Percentiles rank a stretch among this genome's conserved stretches.
Evolutionary conservation across 129 eudicot genomes (phyloP).

Genomic region (Flaveria robusta): DNA sequence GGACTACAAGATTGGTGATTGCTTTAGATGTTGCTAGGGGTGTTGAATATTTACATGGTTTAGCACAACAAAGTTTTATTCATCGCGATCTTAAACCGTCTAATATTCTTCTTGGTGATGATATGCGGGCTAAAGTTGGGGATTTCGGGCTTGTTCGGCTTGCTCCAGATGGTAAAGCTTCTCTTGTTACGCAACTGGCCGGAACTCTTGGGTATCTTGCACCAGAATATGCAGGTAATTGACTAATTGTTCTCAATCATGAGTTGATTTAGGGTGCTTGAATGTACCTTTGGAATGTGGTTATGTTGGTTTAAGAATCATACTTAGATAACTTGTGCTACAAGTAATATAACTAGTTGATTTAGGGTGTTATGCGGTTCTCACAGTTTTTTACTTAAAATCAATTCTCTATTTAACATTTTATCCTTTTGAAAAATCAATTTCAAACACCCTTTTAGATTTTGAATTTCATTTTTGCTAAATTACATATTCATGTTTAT

Average conservation of each 20-base stretch:
- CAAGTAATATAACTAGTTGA: not conserved
- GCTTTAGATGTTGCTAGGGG: constrained; percentile 45
- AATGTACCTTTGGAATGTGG: not conserved
- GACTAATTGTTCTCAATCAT: constrained; percentile 33
- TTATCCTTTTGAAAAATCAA: not conserved
- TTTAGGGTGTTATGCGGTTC: not conserved
- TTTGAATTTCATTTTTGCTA: not conserved
- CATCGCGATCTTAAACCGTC: constrained; percentile 48
- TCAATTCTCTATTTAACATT: not conserved
- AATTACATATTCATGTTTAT: not conserved
- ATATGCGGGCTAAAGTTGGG: constrained; percentile 45
- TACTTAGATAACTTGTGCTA: not conserved
- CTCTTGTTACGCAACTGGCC: constrained; percentile 35
- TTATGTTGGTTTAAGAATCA: not conserved
- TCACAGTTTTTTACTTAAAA: not conserved
- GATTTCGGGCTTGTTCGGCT: constrained; percentile 44
- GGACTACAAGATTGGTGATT: constrained; percentile 40
- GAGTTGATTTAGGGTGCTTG: not conserved
- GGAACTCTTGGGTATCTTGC: constrained; percentile 53
- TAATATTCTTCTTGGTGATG: constrained; percentile 46
- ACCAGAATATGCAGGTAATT: constrained; percentile 48
- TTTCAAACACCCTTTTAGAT: not conserved
- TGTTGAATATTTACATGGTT: constrained; percentile 43
- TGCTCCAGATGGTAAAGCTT: constrained; percentile 37
- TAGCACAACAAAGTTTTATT: constrained; percentile 45